phyloP scores from a whole-genome alignment of 2,329 filamentous ascomycete species.

The Penicillium sp. region DNA sequence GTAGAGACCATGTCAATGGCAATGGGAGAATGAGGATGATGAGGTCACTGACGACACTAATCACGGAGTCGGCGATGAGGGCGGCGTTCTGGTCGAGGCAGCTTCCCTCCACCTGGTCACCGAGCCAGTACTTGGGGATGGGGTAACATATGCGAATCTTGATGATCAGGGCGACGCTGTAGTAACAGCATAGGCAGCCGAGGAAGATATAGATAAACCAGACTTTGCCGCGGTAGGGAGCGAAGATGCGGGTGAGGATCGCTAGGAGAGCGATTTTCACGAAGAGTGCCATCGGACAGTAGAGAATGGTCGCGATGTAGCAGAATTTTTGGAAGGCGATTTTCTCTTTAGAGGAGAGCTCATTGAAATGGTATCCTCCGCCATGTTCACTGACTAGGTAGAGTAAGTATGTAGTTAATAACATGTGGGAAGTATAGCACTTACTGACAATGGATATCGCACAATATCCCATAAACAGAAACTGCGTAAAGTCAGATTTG shows the following conservation, averaged over 20 bases:
- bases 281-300: slow-evolving; percentile 42
- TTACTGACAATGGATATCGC: slow-evolving; percentile 27
- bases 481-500: slow-evolving; percentile 10
- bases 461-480: slow-evolving; percentile 37
- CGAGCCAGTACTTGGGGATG: slow-evolving; percentile 37
- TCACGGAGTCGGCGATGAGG: slow-evolving; percentile 39
- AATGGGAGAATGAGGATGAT: slow-evolving; percentile 38
- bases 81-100: slow-evolving; percentile 40
- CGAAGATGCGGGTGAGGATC: slow-evolving; percentile 40
- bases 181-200: slow-evolving; percentile 35
- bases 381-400: slow-evolving; percentile 32
- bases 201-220: slow-evolving; percentile 37
- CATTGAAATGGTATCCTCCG: slow-evolving; percentile 33
- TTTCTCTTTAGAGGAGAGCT: slow-evolving; percentile 22
- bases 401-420: neutral
- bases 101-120: slow-evolving; percentile 16
- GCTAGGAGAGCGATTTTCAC: slow-evolving; percentile 39
- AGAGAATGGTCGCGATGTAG: slow-evolving; percentile 39
- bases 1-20: slow-evolving; percentile 40
- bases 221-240: slow-evolving; percentile 33
- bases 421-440: neutral
- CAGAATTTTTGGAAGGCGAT: slow-evolving; percentile 32
- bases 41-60: slow-evolving; percentile 38
- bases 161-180: slow-evolving; percentile 34
- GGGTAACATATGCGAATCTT: slow-evolving; percentile 41